phyloP scores from a whole-genome alignment of 2,329 filamentous ascomycete species.

The Fusarium concolor region DNA sequence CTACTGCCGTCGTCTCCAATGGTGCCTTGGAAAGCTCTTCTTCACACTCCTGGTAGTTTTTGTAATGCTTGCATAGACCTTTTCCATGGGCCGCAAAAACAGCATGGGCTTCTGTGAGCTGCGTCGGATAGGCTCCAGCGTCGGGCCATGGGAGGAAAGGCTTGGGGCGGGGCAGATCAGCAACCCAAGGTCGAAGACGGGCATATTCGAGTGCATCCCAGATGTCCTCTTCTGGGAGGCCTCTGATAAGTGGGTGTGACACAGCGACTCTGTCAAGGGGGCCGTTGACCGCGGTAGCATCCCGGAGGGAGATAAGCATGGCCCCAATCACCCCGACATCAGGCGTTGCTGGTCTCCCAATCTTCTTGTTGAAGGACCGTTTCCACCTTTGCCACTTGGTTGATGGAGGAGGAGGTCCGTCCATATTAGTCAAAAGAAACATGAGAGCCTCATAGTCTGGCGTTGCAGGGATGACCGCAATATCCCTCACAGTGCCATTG shows the following conservation, averaged over 20 bases:
- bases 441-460: constrained; percentile 12
- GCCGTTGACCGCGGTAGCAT: background rate
- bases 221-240: background rate
- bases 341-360: constrained; percentile 6
- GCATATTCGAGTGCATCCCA: constrained; percentile 1
- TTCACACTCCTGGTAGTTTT: background rate
- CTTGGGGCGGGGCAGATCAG: background rate
- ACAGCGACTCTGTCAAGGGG: background rate
- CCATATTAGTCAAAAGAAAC: background rate
- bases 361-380: constrained; percentile 19
- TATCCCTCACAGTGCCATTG: background rate
- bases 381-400: background rate
- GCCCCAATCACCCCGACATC: background rate
- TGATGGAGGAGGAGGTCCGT: background rate
- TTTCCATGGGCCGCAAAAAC: constrained; percentile 8
- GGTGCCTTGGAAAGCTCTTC: constrained; percentile 1
- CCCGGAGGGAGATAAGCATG: constrained; percentile 1
- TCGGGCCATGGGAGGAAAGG: background rate
- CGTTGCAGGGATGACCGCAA: background rate
- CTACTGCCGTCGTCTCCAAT: background rate
- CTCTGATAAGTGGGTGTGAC: background rate
- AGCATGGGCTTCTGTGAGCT: constrained; percentile 8
- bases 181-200: background rate
- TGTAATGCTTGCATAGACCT: constrained; percentile 10
- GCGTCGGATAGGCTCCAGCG: background rate